Conservation (phyloP, 441 rosid genomes). For the Euphorbia schlechtendalii region DNA sequence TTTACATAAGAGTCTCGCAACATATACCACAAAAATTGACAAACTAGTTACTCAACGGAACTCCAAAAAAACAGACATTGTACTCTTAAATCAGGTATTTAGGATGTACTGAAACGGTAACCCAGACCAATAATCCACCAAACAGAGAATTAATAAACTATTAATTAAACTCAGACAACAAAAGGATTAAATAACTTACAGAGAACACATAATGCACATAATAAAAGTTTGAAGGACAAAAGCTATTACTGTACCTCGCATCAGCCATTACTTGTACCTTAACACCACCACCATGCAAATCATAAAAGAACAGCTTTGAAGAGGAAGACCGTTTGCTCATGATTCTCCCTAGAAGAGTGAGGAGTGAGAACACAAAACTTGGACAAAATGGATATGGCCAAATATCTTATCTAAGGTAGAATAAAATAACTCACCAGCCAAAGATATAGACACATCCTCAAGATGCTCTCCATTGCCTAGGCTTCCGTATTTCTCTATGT, state of each 20-base stretch:
- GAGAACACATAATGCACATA: background rate
- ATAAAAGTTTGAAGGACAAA: background rate
- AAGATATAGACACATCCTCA: constrained; percentile 43
- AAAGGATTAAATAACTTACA: background rate
- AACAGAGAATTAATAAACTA: background rate
- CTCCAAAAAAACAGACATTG: background rate
- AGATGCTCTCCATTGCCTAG: constrained; percentile 57
- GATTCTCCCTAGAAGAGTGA: constrained; percentile 44
- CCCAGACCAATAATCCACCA: background rate
- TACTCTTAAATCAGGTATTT: background rate
- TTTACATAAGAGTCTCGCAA: background rate
- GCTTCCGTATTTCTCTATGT: constrained; percentile 40
- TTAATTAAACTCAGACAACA: background rate
- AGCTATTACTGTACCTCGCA: constrained; percentile 42
- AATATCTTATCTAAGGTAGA: background rate
- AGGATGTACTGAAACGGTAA: background rate
- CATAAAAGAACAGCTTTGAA: constrained; percentile 77
- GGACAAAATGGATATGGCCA: constrained; percentile 4
- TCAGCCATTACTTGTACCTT: constrained; percentile 90
- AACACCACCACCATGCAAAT: constrained; percentile 48
- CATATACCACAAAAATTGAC: background rate
- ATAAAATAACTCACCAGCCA: constrained; percentile 43
- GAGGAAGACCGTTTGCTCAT: constrained; percentile 82
- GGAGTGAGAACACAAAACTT: background rate
- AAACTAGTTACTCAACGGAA: background rate